Conservation (phyloP, 371 early-diverging fungal genomes). For the Gilbertella persicaria region DNA sequence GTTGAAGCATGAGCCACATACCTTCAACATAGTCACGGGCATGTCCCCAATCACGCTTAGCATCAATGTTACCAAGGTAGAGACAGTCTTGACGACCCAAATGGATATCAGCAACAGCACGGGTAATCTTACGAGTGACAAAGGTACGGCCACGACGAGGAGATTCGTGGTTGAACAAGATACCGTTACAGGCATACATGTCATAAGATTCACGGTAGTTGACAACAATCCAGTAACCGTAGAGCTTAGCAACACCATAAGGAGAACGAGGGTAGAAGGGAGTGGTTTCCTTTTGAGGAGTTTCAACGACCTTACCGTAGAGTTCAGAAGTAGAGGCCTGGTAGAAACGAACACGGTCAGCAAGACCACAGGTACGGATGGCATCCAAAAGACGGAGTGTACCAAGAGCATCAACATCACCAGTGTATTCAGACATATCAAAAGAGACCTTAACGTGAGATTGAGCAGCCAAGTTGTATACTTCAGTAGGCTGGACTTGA, state of each 20-base stretch:
- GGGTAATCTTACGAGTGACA: constrained; percentile 84
- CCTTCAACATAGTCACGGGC: constrained; percentile 87
- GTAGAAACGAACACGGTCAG: constrained; percentile 76
- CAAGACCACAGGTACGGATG: constrained; percentile 77
- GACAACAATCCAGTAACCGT: constrained; percentile 82
- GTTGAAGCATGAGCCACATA: constrained; percentile 90
- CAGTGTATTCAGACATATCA: constrained; percentile 89
- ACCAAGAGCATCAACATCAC: constrained; percentile 85
- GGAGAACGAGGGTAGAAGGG: constrained; percentile 89
- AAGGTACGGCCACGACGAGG: constrained; percentile 85
- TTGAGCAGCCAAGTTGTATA: constrained; percentile 80
- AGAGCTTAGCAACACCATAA: constrained; percentile 85
- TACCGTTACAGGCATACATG: constrained; percentile 86
- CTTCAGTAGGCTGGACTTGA: constrained; percentile 77
- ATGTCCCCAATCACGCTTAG: constrained; percentile 90
- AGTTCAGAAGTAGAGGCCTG: constrained; percentile 85
- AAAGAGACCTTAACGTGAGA: constrained; percentile 90
- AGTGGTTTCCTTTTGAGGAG: constrained; percentile 83
- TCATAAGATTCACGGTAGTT: constrained; percentile 85
- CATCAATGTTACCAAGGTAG: constrained; percentile 82
- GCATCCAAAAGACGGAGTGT: constrained; percentile 83
- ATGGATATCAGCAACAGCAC: constrained; percentile 80
- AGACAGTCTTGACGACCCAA: constrained; percentile 72
- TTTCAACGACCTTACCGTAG: constrained; percentile 82
- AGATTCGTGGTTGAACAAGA: constrained; percentile 87